These are phyloP conservation scores for Phialocephala sp. DNA, from an alignment of 2,329 filamentous ascomycete species.

Conservation along the genomic window DNA sequence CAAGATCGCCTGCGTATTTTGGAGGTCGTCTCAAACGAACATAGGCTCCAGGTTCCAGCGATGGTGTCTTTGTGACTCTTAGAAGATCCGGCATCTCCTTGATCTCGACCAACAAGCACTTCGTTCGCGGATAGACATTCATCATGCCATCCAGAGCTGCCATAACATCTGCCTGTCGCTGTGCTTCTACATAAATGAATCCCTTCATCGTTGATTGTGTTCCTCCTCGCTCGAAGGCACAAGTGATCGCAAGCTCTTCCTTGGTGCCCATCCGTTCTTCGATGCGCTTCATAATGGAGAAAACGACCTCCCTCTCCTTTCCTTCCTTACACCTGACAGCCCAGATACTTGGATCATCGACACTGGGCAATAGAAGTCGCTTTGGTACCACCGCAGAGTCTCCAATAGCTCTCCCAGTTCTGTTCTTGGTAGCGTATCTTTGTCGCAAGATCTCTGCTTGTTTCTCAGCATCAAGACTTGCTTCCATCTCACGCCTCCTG, in stretches of 20 bases:
- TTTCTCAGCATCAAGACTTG: slow-evolving; percentile 91
- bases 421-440: slow-evolving; percentile 83
- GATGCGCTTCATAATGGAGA: slow-evolving; percentile 85
- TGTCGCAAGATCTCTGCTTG: slow-evolving; percentile 86
- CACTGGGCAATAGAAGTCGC: slow-evolving; percentile 84
- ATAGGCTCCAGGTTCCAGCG: slow-evolving; percentile 86
- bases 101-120: slow-evolving; percentile 87
- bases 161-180: slow-evolving; percentile 84
- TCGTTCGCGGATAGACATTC: slow-evolving; percentile 87
- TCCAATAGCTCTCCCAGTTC: slow-evolving; percentile 67
- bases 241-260: slow-evolving; percentile 82
- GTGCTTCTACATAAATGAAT: slow-evolving; percentile 93
- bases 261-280: slow-evolving; percentile 80
- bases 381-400: slow-evolving; percentile 83
- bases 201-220: slow-evolving; percentile 84
- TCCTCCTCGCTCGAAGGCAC: slow-evolving; percentile 87
- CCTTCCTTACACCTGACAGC: slow-evolving; percentile 91
- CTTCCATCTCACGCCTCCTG: slow-evolving; percentile 84
- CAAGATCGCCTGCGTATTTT: slow-evolving; percentile 87
- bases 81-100: slow-evolving; percentile 99
- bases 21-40: slow-evolving; percentile 82
- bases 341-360: slow-evolving; percentile 96
- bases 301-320: slow-evolving; percentile 91
- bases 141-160: slow-evolving; percentile 82
- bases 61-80: slow-evolving; percentile 83